Percentiles rank a stretch among this genome's conserved stretches.
These are phyloP conservation scores for Scheffersomyces ergatensis DNA, from an alignment of 805 yeast species.

Conservation along the genomic window DNA sequence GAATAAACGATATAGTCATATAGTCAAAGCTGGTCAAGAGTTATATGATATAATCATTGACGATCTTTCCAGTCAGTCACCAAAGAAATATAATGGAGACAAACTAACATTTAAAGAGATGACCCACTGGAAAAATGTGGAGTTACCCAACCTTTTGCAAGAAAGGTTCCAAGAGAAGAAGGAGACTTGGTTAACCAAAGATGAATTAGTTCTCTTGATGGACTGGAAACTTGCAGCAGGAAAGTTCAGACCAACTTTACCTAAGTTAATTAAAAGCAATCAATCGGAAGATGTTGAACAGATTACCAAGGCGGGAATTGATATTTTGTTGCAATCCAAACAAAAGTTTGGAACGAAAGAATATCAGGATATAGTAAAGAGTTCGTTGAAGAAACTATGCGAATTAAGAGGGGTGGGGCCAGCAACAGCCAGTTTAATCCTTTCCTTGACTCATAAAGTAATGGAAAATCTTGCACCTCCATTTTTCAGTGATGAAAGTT, in stretches of 20 bases:
- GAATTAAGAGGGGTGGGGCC: conserved; percentile 48
- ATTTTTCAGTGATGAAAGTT: conserved; percentile 50
- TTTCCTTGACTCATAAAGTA: conserved; percentile 28
- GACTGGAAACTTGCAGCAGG: conserved; percentile 50
- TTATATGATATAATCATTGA: conserved; percentile 26
- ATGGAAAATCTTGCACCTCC: conserved; percentile 32
- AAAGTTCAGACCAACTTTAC: conserved; percentile 44
- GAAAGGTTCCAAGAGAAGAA: conserved; percentile 17
- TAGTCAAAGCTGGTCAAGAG: conserved; percentile 14
- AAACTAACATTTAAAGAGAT: conserved; percentile 28
- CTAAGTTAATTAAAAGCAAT: conserved; percentile 40
- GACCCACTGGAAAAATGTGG: conserved; percentile 33
- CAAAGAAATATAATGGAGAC: conserved; percentile 21
- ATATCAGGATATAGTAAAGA: conserved; percentile 18
- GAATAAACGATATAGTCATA: neutral
- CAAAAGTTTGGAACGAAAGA: conserved; percentile 2
- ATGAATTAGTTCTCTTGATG: conserved; percentile 40
- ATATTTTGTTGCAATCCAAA: conserved; percentile 9
- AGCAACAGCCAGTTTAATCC: conserved; percentile 46
- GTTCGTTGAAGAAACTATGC: conserved; percentile 28
- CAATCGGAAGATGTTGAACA: conserved; percentile 22
- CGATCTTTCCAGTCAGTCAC: conserved; percentile 23
- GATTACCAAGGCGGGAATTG: conserved; percentile 26
- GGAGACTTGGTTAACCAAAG: conserved; percentile 30
- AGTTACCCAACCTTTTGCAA: conserved; percentile 25